Evolutionary conservation across 2,329 filamentous ascomycete species (phyloP).

Genomic region (Venturia pyrina): DNA sequence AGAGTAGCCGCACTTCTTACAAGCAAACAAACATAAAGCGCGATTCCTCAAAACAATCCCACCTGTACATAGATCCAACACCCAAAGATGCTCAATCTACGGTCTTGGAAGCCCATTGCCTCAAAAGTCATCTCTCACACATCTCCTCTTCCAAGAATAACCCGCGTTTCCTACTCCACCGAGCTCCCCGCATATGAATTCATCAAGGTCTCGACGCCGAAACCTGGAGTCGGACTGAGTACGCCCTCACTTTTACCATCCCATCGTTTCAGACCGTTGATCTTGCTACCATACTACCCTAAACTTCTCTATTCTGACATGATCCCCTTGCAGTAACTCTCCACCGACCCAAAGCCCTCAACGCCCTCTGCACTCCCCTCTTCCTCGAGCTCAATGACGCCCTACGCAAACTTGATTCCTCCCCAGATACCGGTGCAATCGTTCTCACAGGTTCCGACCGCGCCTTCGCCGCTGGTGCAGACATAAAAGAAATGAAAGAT

Average conservation of each 20-base stretch:
- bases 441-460: constrained; percentile 80
- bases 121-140: constrained; percentile 42
- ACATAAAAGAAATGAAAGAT: constrained; percentile 98
- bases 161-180: constrained; percentile 38
- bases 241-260: constrained; percentile 17
- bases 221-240: constrained; percentile 87
- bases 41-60: background rate
- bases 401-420: constrained; percentile 58
- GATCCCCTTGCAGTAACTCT: constrained; percentile 58
- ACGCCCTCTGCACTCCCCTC: constrained; percentile 83
- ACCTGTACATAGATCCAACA: background rate
- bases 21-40: background rate
- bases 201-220: constrained; percentile 71
- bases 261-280: background rate
- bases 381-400: constrained; percentile 83
- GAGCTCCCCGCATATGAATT: constrained; percentile 56
- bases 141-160: constrained; percentile 44
- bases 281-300: constrained; percentile 2
- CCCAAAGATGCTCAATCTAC: constrained; percentile 25
- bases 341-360: constrained; percentile 89
- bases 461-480: constrained; percentile 90
- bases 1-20: background rate
- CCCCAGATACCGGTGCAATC: constrained; percentile 62
- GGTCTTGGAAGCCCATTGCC: constrained; percentile 51
- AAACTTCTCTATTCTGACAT: constrained; percentile 11